These are phyloP conservation scores for Pestalotiopsis sp. DNA, from an alignment of 2,329 filamentous ascomycete genomes.

Conservation along the genomic window DNA sequence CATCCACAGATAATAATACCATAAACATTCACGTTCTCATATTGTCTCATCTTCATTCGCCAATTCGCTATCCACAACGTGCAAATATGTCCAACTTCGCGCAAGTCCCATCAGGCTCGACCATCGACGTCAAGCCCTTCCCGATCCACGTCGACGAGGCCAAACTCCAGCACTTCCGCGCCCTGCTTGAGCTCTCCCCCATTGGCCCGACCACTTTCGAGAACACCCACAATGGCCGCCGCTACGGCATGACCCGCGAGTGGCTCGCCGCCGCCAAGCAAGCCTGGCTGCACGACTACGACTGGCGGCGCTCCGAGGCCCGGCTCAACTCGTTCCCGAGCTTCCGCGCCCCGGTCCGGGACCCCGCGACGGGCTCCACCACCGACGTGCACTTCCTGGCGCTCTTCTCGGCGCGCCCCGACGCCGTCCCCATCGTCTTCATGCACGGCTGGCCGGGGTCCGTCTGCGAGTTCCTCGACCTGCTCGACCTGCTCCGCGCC, in stretches of 20 bases:
- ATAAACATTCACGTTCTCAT: neutral
- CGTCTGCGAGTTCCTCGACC: conserved; percentile 58
- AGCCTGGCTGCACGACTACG: conserved; percentile 6
- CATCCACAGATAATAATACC: neutral
- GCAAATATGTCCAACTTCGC: neutral
- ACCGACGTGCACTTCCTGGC: conserved; percentile 56
- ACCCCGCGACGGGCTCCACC: conserved; percentile 36
- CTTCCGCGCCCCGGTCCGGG: conserved; percentile 38
- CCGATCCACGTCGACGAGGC: neutral
- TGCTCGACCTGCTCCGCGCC: conserved; percentile 46
- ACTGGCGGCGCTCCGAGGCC: conserved; percentile 44
- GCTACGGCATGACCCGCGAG: conserved; percentile 14
- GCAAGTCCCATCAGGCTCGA: neutral
- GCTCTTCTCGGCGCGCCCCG: conserved; percentile 52
- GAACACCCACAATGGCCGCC: conserved; percentile 3
- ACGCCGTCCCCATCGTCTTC: conserved; percentile 53
- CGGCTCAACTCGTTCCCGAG: conserved; percentile 52
- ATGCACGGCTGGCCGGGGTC: conserved; percentile 60
- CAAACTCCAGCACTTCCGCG: conserved; percentile 10
- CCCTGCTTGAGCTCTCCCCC: conserved; percentile 13
- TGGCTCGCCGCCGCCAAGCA: conserved; percentile 13
- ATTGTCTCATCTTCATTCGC: neutral
- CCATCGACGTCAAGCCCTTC: neutral
- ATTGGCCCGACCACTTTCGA: conserved; percentile 12
- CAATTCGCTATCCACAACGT: neutral